Conservation (phyloP, 108 stramenopile genomes). For the Skeletonema tropicum region DNA sequence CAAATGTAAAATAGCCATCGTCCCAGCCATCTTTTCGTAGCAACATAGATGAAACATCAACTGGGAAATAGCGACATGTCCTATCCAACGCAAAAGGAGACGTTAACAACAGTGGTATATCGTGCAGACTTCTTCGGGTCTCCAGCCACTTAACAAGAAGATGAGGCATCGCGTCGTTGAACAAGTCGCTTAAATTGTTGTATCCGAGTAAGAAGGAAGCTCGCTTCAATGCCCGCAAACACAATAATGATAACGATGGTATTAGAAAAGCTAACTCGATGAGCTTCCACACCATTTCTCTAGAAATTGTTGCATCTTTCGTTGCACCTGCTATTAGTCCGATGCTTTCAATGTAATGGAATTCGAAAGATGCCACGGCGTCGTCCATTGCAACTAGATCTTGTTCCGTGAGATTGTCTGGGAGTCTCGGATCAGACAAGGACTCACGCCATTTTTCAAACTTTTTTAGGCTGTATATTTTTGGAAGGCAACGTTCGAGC, state of each 20-base stretch:
- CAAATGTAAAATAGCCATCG: conserved; percentile 32
- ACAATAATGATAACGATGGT: conserved; percentile 51
- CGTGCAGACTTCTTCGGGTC: conserved; percentile 17
- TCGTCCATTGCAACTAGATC: conserved; percentile 48
- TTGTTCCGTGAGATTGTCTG: conserved; percentile 42
- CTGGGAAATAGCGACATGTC: conserved; percentile 33
- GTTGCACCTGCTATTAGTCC: conserved; percentile 62
- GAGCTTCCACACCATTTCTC: conserved; percentile 58
- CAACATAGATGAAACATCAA: conserved; percentile 34
- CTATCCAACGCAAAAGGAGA: conserved; percentile 47
- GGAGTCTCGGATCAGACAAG: conserved; percentile 38
- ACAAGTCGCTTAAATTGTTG: conserved; percentile 44
- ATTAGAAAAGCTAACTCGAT: conserved; percentile 41
- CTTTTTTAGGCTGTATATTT: conserved; percentile 32
- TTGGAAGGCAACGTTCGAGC: conserved; percentile 25
- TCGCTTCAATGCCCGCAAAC: conserved; percentile 59
- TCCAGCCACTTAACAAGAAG: conserved; percentile 60
- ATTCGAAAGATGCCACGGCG: conserved; percentile 53
- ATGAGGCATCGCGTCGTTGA: conserved; percentile 45
- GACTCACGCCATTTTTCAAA: conserved; percentile 38
- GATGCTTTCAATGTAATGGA: conserved; percentile 52
- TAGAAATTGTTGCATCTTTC: conserved; percentile 27
- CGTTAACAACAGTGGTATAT: conserved; percentile 59
- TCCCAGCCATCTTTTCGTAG: conserved; percentile 28
- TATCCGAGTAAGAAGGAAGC: conserved; percentile 60